These are phyloP conservation scores for Solanum acaule DNA, from an alignment of 257 asterid species.

Conservation along the genomic window DNA sequence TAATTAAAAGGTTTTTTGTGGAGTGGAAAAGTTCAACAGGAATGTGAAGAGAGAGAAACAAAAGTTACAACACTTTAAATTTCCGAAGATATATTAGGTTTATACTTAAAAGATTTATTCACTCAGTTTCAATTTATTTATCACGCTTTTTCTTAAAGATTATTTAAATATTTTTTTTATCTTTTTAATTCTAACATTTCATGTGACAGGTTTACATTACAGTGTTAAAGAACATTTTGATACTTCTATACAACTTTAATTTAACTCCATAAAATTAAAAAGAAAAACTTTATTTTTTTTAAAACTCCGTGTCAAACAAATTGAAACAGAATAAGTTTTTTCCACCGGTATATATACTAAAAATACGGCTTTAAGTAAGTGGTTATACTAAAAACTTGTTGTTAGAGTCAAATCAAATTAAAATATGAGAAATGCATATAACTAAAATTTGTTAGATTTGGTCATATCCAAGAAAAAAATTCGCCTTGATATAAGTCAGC, in stretches of 20 bases:
- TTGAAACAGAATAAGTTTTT: neutral
- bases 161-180: neutral
- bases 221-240: neutral
- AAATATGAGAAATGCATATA: neutral
- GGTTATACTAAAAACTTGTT: neutral
- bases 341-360: neutral
- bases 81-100: neutral
- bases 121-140: neutral
- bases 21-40: neutral
- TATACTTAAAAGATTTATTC: no score
- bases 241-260: neutral
- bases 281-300: neutral
- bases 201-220: neutral
- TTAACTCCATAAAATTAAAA: accelerated
- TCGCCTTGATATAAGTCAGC: neutral
- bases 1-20: neutral
- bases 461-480: neutral
- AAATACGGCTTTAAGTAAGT: neutral
- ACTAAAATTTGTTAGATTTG: neutral
- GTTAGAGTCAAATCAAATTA: neutral
- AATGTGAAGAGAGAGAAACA: neutral
- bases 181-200: no score
- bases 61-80: neutral
- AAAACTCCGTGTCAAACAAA: neutral
- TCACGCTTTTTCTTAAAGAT: no score